These are phyloP conservation scores for Alnus glutinosa DNA, from an alignment of 306 rosid genomes.

Conservation along the genomic window DNA sequence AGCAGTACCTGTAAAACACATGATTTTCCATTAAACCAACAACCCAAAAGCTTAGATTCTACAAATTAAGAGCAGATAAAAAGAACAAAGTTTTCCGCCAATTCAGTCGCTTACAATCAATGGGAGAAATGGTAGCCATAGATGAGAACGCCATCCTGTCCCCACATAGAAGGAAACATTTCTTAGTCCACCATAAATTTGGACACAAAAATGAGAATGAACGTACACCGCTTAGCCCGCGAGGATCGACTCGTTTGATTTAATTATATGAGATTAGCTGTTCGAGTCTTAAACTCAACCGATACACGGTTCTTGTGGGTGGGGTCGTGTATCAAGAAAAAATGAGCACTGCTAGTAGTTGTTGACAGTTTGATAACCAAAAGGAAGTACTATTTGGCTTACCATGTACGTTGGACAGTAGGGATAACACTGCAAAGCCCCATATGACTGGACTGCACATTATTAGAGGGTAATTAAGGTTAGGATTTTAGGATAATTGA, in stretches of 20 bases:
- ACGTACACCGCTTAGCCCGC: too few relatives aligned
- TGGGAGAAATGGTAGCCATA: conserved; percentile 84
- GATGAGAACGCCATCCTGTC: conserved; percentile 68
- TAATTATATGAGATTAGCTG: too few relatives aligned
- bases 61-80: not conserved
- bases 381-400: conserved; percentile 25
- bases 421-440: conserved; percentile 65
- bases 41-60: not conserved
- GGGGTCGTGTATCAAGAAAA: too few relatives aligned
- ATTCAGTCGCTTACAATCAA: too few relatives aligned
- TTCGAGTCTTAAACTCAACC: too few relatives aligned
- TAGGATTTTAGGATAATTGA: not conserved
- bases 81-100: too few relatives aligned
- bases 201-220: not conserved
- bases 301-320: too few relatives aligned
- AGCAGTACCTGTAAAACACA: conserved; percentile 54
- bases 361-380: too few relatives aligned
- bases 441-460: conserved; percentile 80
- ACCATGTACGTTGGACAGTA: conserved; percentile 72
- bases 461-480: conserved; percentile 16
- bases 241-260: too few relatives aligned
- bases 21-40: not conserved
- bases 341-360: too few relatives aligned
- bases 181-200: not conserved
- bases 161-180: conserved; percentile 8